Base-by-base conservation (phyloP, 2,329 filamentous ascomycete genomes). In the Meredithiella fracta region DNA sequence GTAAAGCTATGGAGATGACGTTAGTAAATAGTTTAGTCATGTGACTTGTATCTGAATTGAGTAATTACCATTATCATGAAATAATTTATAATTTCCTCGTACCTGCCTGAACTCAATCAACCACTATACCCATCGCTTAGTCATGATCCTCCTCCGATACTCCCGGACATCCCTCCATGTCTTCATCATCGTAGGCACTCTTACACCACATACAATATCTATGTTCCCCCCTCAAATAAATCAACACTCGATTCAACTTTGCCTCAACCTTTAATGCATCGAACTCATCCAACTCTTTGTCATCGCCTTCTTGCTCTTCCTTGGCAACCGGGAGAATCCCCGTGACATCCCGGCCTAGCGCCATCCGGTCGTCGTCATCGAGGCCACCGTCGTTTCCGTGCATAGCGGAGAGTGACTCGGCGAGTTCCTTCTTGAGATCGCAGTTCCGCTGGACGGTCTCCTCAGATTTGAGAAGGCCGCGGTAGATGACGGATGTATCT, bases 121-220 rank as follows among this genome's bases (percentile, higher is more conserved):
- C 15, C 6, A 26, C 3, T 53, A 7, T n/a, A 15, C 34, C 14
- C n/a, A 34, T 25, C 26, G 6, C 23, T 47, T 52, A 71, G 62
- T 83, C 79, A 60, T 83, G 80, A 63, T 96, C 90, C 64, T 95
- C 89, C 68, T 96, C 92, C 0, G 81, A 85, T 37, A 83, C 56
- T 0, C 92, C 92, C 0, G 92, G 91, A 72, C 92, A 98, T 0
- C 86, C 90, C 11, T 92, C 87, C 83, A 96, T 82, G 37, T 72
- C 68, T 37, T 71, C 72, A 64, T 88, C 81, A 0, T 81, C 77
- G 66, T 96, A 98, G 54, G 73, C 73, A 67, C 77, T 85, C 67
- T 96, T 97, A 69, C 92, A 98, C 86, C 90, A 98, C 66, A 96
- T 95, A 70, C 92, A 98, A 66, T 98, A 98, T 47, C 74, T 69